phyloP scores from a whole-genome alignment of 768 basidiomycete species.

The Pleurotus salmoneostramineus region DNA sequence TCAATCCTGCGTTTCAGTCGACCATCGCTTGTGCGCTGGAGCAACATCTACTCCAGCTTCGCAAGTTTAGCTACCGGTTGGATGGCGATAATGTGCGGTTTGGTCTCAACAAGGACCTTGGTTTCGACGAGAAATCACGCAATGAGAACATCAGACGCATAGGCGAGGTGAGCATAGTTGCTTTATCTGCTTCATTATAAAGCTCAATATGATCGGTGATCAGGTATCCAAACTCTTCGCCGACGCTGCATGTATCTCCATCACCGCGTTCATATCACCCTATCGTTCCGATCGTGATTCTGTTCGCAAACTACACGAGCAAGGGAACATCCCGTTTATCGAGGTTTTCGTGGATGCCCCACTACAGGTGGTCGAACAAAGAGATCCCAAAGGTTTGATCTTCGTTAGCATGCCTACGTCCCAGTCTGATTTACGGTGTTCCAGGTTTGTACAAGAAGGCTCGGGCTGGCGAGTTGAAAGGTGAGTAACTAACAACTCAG shows the following conservation, averaged over 20 bases:
- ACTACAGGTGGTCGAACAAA: slow-evolving; percentile 78
- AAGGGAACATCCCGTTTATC: slow-evolving; percentile 73
- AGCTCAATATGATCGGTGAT: slow-evolving; percentile 47
- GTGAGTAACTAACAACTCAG: slow-evolving; percentile 30
- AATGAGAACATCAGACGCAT: slow-evolving; percentile 97
- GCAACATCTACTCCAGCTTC: slow-evolving; percentile 86
- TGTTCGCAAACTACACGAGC: slow-evolving; percentile 79
- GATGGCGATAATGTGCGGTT: slow-evolving; percentile 97
- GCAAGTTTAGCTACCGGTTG: slow-evolving; percentile 84
- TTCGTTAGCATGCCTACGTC: not conserved
- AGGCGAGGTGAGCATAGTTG: slow-evolving; percentile 65
- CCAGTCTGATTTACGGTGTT: not conserved
- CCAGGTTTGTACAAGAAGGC: slow-evolving; percentile 95
- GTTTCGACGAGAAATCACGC: slow-evolving; percentile 88
- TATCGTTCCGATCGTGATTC: slow-evolving; percentile 82
- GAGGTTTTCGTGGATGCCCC: slow-evolving; percentile 97
- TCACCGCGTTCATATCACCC: slow-evolving; percentile 99
- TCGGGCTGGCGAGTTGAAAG: slow-evolving; percentile 92
- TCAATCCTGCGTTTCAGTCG: slow-evolving; percentile 47
- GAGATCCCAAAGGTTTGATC: slow-evolving; percentile 73
- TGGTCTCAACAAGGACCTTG: slow-evolving; percentile 95
- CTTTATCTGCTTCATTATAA: slow-evolving; percentile 86
- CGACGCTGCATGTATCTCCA: slow-evolving; percentile 76
- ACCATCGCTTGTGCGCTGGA: slow-evolving; percentile 97
- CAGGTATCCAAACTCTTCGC: slow-evolving; percentile 95